Evolutionary conservation across 495 filamentous ascomycete genomes (phyloP).

Genomic region (Aspergillus steynii): DNA sequence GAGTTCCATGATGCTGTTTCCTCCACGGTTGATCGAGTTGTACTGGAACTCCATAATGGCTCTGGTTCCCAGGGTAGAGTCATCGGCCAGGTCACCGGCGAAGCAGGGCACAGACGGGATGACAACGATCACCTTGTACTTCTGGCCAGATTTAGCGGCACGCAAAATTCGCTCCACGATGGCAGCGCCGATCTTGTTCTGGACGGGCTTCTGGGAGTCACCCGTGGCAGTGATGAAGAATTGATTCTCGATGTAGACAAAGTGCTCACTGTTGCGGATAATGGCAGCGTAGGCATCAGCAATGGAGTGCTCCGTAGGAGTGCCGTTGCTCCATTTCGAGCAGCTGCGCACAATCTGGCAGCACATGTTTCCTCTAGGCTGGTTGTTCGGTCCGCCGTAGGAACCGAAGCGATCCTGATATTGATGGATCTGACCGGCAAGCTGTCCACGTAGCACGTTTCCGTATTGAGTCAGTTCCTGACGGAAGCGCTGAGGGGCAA

Average conservation of each 20-base stretch:
- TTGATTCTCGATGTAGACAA: constrained; percentile 95
- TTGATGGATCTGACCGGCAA: constrained; percentile 50
- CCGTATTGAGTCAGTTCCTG: constrained; percentile 39
- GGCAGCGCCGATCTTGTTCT: constrained; percentile 83
- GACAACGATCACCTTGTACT: constrained; percentile 81
- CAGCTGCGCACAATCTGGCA: constrained; percentile 71
- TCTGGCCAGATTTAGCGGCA: constrained; percentile 67
- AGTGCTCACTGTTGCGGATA: constrained; percentile 79
- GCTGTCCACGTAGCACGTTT: constrained; percentile 40
- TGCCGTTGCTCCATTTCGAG: constrained; percentile 72
- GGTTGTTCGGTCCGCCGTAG: constrained; percentile 25
- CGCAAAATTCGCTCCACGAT: constrained; percentile 87
- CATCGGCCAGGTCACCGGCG: constrained; percentile 79
- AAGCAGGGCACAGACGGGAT: constrained; percentile 91
- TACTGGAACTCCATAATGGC: constrained; percentile 98
- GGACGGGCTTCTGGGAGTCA: constrained; percentile 72
- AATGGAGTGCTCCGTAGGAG: constrained; percentile 78
- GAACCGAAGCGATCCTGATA: constrained; percentile 43
- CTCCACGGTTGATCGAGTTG: constrained; percentile 84
- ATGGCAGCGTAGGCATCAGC: constrained; percentile 83
- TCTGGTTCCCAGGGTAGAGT: constrained; percentile 78
- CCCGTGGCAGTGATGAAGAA: constrained; percentile 95
- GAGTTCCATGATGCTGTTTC: constrained; percentile 80
- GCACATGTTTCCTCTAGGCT: constrained; percentile 50
- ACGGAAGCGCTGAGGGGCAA: constrained; percentile 32